Percentiles rank a stretch among this genome's conserved stretches.
These are phyloP conservation scores for Agrostemma githago DNA, from an alignment of 148 eudicot species.

Conservation along the genomic window DNA sequence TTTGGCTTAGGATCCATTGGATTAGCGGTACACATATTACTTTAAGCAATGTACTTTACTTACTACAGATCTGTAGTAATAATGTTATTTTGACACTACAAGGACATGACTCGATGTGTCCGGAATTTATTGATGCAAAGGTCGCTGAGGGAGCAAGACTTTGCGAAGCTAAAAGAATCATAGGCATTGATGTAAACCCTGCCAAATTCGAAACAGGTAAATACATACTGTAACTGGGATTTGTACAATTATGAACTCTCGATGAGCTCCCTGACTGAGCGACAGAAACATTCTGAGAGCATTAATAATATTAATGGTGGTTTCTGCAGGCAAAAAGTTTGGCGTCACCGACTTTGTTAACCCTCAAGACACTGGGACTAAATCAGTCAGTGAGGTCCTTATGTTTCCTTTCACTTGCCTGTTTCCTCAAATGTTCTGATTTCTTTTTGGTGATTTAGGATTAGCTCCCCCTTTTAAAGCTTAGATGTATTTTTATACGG, in stretches of 20 bases:
- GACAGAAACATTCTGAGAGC: too few species aligned
- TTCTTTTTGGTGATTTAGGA: neutral
- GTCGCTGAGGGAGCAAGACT: conserved; percentile 93
- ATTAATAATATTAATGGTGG: neutral
- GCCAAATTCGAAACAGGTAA: conserved; percentile 61
- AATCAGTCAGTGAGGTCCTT: conserved; percentile 60
- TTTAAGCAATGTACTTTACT: too few species aligned
- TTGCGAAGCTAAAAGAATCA: conserved; percentile 77
- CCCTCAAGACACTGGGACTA: conserved; percentile 33
- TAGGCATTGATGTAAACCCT: conserved; percentile 81
- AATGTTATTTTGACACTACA: neutral
- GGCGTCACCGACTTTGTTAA: conserved; percentile 80
- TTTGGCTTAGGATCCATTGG: conserved; percentile 88
- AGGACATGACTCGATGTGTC: neutral
- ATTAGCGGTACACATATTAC: conserved; percentile 53
- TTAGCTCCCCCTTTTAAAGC: too few species aligned
- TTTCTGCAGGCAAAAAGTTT: conserved; percentile 51
- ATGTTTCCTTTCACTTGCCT: neutral
- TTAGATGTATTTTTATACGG: too few species aligned
- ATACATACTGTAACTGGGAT: neutral
- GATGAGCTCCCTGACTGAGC: too few species aligned
- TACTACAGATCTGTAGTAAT: neutral
- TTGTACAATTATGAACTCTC: neutral
- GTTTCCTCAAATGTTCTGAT: neutral
- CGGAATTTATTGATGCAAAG: conserved; percentile 23